Percentiles rank a stretch among this genome's conserved stretches.
Evolutionary conservation across 495 filamentous ascomycete genomes (phyloP).

Genomic region (Podospora conica): DNA sequence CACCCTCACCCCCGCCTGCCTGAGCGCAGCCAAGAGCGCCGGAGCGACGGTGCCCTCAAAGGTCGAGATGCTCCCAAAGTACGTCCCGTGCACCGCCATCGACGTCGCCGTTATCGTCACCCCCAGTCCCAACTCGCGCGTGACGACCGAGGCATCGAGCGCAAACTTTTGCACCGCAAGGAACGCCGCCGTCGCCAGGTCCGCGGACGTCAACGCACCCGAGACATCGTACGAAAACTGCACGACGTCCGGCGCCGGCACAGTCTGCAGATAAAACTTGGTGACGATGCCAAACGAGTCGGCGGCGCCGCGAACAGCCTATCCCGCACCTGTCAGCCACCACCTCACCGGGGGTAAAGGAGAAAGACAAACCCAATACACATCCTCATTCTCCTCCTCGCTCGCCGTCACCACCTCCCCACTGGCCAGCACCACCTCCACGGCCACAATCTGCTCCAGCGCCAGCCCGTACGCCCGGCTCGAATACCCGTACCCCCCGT

Average conservation of each 20-base stretch:
- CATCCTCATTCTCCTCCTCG: conserved; percentile 34
- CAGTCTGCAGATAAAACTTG: conserved; percentile 48
- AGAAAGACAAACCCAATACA: conserved; percentile 44
- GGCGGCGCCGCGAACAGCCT: conserved; percentile 53
- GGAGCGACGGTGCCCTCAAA: conserved; percentile 12
- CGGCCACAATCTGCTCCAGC: conserved; percentile 55
- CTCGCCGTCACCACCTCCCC: conserved; percentile 42
- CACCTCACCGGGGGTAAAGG: background rate
- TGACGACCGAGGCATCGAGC: conserved; percentile 11
- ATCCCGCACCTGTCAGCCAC: conserved; percentile 4
- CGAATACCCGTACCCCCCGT: conserved; percentile 60
- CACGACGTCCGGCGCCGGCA: conserved; percentile 42
- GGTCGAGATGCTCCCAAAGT: conserved; percentile 1
- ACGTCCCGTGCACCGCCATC: conserved; percentile 14
- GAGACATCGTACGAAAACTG: conserved; percentile 25
- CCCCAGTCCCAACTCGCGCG: conserved; percentile 12
- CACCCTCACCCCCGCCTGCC: background rate
- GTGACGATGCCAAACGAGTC: conserved; percentile 54
- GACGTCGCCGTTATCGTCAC: conserved; percentile 7
- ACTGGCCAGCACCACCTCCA: conserved; percentile 61
- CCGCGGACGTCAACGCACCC: background rate
- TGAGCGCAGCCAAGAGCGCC: background rate
- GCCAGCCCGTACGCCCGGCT: conserved; percentile 59
- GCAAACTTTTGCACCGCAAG: conserved; percentile 5
- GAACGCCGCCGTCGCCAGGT: background rate